Conservation (phyloP, 2,329 filamentous ascomycete species). For the Diaporthe sp. region DNA sequence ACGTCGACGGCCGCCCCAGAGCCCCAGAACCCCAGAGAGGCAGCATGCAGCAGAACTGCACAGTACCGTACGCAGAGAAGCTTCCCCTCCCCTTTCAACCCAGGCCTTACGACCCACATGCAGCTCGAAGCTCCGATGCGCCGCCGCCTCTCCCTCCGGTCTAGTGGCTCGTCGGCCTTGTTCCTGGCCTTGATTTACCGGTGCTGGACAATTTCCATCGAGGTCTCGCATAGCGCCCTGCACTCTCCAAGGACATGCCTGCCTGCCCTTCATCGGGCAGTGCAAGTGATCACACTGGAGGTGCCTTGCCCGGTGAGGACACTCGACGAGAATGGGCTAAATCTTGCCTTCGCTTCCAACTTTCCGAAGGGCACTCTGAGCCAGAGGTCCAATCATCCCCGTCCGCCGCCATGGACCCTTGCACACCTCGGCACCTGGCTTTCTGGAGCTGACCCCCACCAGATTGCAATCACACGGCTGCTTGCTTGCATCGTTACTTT, state of each 20-base stretch:
- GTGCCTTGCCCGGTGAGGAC: constrained; percentile 5
- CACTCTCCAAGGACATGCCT: constrained; percentile 14
- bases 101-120: constrained; percentile 12
- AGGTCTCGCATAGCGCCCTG: constrained; percentile 13
- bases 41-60: neutral
- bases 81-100: neutral
- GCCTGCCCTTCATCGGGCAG: constrained; percentile 1
- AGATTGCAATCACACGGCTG: constrained; percentile 30
- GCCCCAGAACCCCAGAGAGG: too few relatives aligned
- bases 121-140: constrained; percentile 28
- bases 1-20: neutral
- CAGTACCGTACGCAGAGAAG: neutral
- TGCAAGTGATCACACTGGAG: constrained; percentile 10
- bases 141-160: constrained; percentile 1
- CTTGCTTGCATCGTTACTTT: constrained; percentile 20
- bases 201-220: constrained; percentile 5
- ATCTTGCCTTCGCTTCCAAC: constrained; percentile 26
- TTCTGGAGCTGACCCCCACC: constrained; percentile 31
- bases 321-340: constrained; percentile 8
- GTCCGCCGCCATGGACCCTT: neutral
- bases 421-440: constrained; percentile 18
- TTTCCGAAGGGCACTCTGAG: constrained; percentile 7
- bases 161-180: constrained; percentile 21
- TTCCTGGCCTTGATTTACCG: neutral
- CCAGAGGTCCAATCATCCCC: constrained; percentile 15